Evolutionary conservation across 495 filamentous ascomycete genomes (phyloP).

Genomic region (Coniosporium apollinis): DNA sequence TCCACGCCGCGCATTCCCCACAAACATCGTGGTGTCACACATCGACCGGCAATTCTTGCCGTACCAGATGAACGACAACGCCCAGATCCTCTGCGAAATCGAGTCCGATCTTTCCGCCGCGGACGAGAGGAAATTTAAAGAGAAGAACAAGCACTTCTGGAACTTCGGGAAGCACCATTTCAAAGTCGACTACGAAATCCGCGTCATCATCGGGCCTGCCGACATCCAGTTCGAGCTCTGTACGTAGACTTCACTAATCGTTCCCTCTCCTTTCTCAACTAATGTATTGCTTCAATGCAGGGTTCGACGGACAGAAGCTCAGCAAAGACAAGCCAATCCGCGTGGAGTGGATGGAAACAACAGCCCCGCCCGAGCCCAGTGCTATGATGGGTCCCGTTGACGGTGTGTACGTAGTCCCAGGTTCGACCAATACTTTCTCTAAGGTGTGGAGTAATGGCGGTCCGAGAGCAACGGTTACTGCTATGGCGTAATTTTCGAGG

Average conservation of each 20-base stretch:
- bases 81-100: conserved; percentile 22
- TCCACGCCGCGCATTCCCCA: conserved; percentile 20
- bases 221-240: conserved; percentile 25
- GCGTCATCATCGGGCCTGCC: conserved; percentile 21
- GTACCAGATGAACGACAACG: conserved; percentile 14
- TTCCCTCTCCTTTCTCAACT: not conserved
- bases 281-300: conserved; percentile 1
- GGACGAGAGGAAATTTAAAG: conserved; percentile 21
- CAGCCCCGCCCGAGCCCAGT: conserved; percentile 4
- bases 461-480: too few relatives aligned
- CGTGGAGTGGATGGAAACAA: conserved; percentile 21
- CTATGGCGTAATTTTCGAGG: too few relatives aligned
- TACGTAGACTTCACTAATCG: conserved; percentile 7
- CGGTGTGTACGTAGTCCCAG: too few relatives aligned
- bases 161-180: conserved; percentile 21
- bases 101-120: conserved; percentile 20
- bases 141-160: conserved; percentile 26
- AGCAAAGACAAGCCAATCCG: conserved; percentile 23
- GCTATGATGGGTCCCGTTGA: too few relatives aligned
- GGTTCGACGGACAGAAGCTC: conserved; percentile 22
- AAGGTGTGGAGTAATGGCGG: too few relatives aligned
- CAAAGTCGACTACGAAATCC: conserved; percentile 23
- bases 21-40: conserved; percentile 19
- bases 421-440: too few relatives aligned
- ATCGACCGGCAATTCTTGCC: conserved; percentile 17